These are phyloP conservation scores for Isoetes taiwanensis DNA, from an alignment of 75 land plant species.

Conservation along the genomic window DNA sequence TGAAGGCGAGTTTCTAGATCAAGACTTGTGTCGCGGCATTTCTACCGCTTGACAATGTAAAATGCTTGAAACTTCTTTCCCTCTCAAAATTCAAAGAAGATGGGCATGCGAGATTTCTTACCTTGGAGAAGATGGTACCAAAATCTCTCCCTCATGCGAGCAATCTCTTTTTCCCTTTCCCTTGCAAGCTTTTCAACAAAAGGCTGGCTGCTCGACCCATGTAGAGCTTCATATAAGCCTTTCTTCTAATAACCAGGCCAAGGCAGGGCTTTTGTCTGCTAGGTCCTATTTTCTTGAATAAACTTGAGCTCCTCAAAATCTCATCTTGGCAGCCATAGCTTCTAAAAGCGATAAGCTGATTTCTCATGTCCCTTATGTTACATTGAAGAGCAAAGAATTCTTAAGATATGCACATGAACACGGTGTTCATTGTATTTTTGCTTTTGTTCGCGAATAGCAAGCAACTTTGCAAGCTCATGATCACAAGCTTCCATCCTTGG, in stretches of 20 bases:
- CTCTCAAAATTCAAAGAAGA: too few species aligned
- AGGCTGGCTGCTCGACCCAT: constrained; percentile 92
- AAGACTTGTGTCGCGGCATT: too few species aligned
- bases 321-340: constrained; percentile 70
- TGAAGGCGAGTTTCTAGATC: too few species aligned
- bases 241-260: constrained; percentile 87
- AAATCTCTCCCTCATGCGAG: constrained; percentile 57
- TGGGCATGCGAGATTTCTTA: too few species aligned
- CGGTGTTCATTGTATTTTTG: constrained; percentile 76
- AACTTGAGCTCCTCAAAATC: constrained; percentile 46
- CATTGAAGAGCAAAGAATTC: constrained; percentile 56
- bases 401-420: constrained; percentile 77
- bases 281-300: constrained; percentile 57
- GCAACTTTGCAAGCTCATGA: constrained; percentile 34
- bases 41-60: too few species aligned
- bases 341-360: constrained; percentile 59
- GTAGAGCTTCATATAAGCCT: constrained; percentile 77
- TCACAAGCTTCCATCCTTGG: constrained; percentile 68
- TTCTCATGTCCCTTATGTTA: constrained; percentile 45
- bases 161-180: constrained; percentile 68
- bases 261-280: constrained; percentile 83
- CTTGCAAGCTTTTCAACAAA: constrained; percentile 93
- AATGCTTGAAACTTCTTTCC: too few species aligned
- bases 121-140: too few species aligned
- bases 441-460: constrained; percentile 42